These are phyloP conservation scores for Neonectria coccinea DNA, from an alignment of 2,329 filamentous ascomycete species.

Conservation along the genomic window DNA sequence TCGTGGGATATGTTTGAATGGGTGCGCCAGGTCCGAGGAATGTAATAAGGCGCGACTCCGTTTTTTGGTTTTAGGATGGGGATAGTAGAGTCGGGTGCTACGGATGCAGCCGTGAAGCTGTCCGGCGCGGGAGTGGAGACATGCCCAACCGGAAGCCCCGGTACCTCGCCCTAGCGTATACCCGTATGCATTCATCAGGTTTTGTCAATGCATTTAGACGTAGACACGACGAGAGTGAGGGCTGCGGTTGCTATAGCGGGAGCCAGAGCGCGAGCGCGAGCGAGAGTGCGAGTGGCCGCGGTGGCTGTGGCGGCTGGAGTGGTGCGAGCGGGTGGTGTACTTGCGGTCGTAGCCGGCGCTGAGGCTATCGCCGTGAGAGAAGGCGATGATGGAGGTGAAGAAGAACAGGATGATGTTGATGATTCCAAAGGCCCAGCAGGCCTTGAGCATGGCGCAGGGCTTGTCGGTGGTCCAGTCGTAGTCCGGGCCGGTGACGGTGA, in stretches of 20 bases:
- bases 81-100: background rate
- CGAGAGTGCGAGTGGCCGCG: constrained; percentile 54
- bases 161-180: background rate
- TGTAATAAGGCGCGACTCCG: background rate
- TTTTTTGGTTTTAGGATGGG: background rate
- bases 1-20: background rate
- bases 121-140: constrained; percentile 6
- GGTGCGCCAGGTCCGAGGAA: constrained; percentile 3
- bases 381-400: constrained; percentile 78
- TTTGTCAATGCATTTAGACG: constrained; percentile 48
- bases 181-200: background rate
- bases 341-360: constrained; percentile 53
- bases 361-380: constrained; percentile 66
- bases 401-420: constrained; percentile 88
- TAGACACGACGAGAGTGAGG: constrained; percentile 63
- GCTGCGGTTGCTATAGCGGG: constrained; percentile 54
- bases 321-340: constrained; percentile 47
- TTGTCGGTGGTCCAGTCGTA: constrained; percentile 73
- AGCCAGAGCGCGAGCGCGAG: constrained; percentile 52
- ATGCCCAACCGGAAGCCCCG: background rate
- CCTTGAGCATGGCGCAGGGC: constrained; percentile 92
- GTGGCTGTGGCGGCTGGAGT: constrained; percentile 56
- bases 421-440: constrained; percentile 88
- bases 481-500: constrained; percentile 64
- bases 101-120: background rate